These are phyloP conservation scores for Penicillium psychrofluorescens DNA, from an alignment of 495 filamentous ascomycete species.

Conservation along the genomic window DNA sequence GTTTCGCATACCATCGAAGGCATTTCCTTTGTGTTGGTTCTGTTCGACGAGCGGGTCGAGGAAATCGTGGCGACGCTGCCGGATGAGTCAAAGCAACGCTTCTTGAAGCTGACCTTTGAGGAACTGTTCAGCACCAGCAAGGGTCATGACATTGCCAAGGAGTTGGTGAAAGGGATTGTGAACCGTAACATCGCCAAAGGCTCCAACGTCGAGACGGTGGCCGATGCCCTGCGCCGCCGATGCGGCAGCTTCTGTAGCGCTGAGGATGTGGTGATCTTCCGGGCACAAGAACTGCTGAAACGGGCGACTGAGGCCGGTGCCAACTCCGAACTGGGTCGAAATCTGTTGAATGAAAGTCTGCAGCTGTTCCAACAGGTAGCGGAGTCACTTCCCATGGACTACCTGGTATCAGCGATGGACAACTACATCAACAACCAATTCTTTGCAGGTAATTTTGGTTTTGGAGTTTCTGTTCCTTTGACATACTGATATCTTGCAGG, in stretches of 20 bases:
- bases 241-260: constrained; percentile 96
- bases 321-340: constrained; percentile 70
- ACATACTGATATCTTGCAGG: constrained; percentile 36
- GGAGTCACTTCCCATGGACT: constrained; percentile 67
- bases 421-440: constrained; percentile 77
- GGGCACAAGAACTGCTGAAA: constrained; percentile 90
- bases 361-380: constrained; percentile 84
- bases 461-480: neutral
- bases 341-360: constrained; percentile 80
- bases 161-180: constrained; percentile 95
- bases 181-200: constrained; percentile 94
- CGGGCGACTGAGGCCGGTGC: constrained; percentile 69
- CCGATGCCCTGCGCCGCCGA: constrained; percentile 79
- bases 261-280: constrained; percentile 95
- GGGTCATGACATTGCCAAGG: constrained; percentile 89
- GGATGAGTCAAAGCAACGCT: constrained; percentile 54
- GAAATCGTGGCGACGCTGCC: constrained; percentile 83
- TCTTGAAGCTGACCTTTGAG: constrained; percentile 75
- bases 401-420: constrained; percentile 67
- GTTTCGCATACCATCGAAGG: constrained; percentile 87
- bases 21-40: constrained; percentile 85
- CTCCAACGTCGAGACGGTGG: constrained; percentile 93
- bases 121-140: constrained; percentile 68
- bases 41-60: constrained; percentile 86
- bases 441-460: constrained; percentile 52